These are phyloP conservation scores for Stenocarpella maydis DNA, from an alignment of 2,329 filamentous ascomycete genomes.

Conservation along the genomic window DNA sequence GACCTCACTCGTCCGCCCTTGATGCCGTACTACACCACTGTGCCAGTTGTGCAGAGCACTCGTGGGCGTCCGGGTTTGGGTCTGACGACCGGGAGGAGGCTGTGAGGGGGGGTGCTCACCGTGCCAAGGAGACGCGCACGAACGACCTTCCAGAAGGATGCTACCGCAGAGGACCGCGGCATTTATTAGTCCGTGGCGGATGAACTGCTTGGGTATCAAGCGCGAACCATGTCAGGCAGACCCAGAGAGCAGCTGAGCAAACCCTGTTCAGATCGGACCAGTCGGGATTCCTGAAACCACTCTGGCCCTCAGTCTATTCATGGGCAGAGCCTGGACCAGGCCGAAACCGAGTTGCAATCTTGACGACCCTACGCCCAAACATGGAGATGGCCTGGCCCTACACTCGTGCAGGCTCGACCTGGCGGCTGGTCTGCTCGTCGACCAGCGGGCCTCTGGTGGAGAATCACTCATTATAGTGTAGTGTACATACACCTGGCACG, in stretches of 20 bases:
- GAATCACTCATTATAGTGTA: neutral
- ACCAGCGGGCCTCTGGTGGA: neutral
- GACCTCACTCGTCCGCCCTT: slow-evolving; percentile 13
- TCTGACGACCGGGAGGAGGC: neutral
- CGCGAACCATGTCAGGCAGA: slow-evolving; percentile 9
- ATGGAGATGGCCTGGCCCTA: neutral
- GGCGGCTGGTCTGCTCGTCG: neutral
- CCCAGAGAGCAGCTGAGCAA: neutral
- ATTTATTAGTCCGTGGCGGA: neutral
- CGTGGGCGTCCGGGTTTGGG: neutral
- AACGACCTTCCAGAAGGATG: slow-evolving; percentile 24
- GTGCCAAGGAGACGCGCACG: neutral
- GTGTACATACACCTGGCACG: neutral
- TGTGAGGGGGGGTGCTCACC: neutral
- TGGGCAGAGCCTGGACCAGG: neutral
- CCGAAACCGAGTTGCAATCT: neutral
- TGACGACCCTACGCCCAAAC: neutral
- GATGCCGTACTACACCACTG: neutral
- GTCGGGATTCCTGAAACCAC: slow-evolving; percentile 16
- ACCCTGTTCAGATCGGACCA: slow-evolving; percentile 4
- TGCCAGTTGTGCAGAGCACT: neutral
- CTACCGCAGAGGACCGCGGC: slow-evolving; percentile 5
- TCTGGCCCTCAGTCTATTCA: neutral
- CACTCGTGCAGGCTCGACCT: neutral
- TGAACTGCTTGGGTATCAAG: neutral